Conservation (phyloP, 306 rosid genomes). For the Begonia peltatifolia region DNA sequence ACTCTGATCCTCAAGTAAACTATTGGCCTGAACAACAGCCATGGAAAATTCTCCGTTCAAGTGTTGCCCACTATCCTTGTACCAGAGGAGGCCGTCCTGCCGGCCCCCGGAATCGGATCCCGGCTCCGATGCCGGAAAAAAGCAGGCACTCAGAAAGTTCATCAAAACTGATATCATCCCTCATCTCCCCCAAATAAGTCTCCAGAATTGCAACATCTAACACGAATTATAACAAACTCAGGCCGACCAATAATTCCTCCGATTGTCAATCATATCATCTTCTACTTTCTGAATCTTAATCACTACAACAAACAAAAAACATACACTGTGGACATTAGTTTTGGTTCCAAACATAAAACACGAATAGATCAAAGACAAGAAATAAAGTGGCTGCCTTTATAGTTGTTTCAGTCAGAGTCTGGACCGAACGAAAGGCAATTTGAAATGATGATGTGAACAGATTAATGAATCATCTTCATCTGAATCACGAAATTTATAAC, state of each 20-base stretch:
- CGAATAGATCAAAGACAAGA: conserved; percentile 13
- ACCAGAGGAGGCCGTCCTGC: conserved; percentile 59
- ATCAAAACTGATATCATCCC: conserved; percentile 64
- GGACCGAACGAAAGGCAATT: conserved; percentile 11
- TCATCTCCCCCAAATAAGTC: conserved; percentile 49
- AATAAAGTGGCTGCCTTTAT: conserved; percentile 14
- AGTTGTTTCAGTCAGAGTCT: conserved; percentile 11
- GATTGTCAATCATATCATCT: conserved; percentile 11
- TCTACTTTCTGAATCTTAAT: conserved; percentile 19
- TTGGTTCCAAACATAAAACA: not conserved
- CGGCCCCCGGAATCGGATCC: conserved; percentile 43
- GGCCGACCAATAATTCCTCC: conserved; percentile 20
- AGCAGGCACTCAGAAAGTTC: conserved; percentile 52
- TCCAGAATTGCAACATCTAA: conserved; percentile 60
- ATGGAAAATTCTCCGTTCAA: conserved; percentile 47
- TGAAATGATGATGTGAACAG: conserved; percentile 2
- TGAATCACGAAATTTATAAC: conserved; percentile 6
- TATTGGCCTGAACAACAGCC: conserved; percentile 70
- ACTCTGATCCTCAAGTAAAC: conserved; percentile 61
- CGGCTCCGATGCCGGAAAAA: conserved; percentile 40
- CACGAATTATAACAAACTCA: conserved; percentile 12
- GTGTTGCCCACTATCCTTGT: conserved; percentile 55
- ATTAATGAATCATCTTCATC: not conserved
- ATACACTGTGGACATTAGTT: conserved; percentile 2
- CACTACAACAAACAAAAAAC: conserved; percentile 24